These are phyloP conservation scores for Phellinidium pouzarii DNA, from an alignment of 1,284 basidiomycete genomes.

Conservation along the genomic window DNA sequence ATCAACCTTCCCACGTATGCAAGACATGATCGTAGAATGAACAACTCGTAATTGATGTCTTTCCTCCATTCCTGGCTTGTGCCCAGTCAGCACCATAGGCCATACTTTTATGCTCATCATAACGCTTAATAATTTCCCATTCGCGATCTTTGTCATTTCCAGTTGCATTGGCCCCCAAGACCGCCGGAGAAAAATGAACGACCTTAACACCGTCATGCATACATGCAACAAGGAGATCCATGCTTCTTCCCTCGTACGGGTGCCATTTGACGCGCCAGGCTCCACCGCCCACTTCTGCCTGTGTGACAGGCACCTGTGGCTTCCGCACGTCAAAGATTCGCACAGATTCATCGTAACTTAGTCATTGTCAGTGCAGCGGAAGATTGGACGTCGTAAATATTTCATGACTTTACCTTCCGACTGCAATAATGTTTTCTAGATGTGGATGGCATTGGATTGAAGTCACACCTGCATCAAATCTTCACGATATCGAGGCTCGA, in stretches of 20 bases:
- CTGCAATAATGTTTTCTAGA: constrained; percentile 77
- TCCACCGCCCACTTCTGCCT: constrained; percentile 79
- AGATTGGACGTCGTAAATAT: neutral
- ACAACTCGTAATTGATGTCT: constrained; percentile 76
- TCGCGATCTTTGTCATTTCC: constrained; percentile 22
- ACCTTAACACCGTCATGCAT: constrained; percentile 98
- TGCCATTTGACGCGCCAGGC: constrained; percentile 98
- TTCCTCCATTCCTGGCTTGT: constrained; percentile 30
- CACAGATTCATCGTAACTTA: constrained; percentile 84
- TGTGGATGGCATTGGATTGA: constrained; percentile 83
- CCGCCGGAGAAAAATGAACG: constrained; percentile 38
- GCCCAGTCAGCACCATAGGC: constrained; percentile 98
- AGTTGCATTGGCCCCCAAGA: constrained; percentile 16
- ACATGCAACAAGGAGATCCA: constrained; percentile 82
- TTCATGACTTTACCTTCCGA: constrained; percentile 66
- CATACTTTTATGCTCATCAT: constrained; percentile 76
- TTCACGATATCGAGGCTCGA: constrained; percentile 26
- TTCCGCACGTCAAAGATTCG: constrained; percentile 82
- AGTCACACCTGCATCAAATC: constrained; percentile 92
- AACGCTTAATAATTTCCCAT: constrained; percentile 48
- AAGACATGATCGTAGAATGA: constrained; percentile 94
- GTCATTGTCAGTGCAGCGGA: constrained; percentile 2
- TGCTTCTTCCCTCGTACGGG: constrained; percentile 50
- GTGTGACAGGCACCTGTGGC: constrained; percentile 48
- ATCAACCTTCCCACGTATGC: constrained; percentile 71